Conservation (phyloP, 2,329 filamentous ascomycete species). For the Lasiodiplodia sp. region DNA sequence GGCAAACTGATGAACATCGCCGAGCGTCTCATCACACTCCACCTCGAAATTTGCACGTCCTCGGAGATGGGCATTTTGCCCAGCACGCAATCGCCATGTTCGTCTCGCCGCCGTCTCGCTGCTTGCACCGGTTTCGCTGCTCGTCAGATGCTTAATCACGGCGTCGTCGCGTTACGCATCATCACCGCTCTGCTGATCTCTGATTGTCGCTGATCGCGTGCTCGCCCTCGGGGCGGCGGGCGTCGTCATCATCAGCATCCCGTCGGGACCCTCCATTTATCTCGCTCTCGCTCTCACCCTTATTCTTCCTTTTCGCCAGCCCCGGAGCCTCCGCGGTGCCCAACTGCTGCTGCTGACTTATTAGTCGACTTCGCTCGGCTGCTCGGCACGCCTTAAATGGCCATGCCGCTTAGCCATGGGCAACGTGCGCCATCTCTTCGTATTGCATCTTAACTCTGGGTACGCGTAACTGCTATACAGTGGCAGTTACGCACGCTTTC, state of each 20-base stretch:
- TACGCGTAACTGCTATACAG: too few relatives aligned
- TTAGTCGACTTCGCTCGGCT: neutral
- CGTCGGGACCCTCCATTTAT: neutral
- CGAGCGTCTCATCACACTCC: neutral
- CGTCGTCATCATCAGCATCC: conserved; percentile 4
- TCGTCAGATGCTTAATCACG: neutral
- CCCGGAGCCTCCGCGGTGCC: neutral
- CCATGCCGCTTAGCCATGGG: neutral
- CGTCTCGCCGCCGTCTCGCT: neutral
- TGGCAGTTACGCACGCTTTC: neutral
- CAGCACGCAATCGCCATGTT: too few relatives aligned
- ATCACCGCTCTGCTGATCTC: neutral
- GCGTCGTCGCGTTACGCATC: neutral
- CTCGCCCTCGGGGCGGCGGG: neutral
- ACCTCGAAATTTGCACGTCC: too few relatives aligned
- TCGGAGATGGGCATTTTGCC: too few relatives aligned
- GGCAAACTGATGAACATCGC: neutral
- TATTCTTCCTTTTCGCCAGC: neutral
- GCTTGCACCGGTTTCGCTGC: neutral
- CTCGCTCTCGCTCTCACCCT: conserved; percentile 1
- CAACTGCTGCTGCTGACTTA: neutral
- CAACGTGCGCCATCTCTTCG: neutral
- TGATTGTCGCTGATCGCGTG: conserved; percentile 5
- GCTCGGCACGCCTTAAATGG: neutral
- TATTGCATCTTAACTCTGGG: neutral